Percentiles rank a stretch among this genome's conserved stretches.
Conservation (phyloP, 495 filamentous ascomycete genomes). For the Clohesyomyces aquaticus region DNA sequence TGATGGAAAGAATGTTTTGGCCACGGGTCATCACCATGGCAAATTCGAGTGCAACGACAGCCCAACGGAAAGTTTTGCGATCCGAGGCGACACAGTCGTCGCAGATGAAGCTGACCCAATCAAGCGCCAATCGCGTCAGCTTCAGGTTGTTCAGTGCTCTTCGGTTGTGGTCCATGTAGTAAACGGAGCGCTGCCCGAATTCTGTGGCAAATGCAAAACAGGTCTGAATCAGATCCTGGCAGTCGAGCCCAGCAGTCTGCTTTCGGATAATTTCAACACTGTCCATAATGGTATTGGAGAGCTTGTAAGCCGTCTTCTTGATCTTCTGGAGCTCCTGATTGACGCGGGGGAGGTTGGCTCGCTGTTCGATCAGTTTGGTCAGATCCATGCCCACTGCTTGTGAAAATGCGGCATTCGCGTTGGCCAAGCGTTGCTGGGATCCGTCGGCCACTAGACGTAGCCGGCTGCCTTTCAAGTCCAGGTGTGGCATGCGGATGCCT, state of each 20-base stretch:
- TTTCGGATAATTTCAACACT: constrained; percentile 89
- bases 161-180: constrained; percentile 91
- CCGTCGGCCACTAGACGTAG: constrained; percentile 90
- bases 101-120: constrained; percentile 97
- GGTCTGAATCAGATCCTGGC: constrained; percentile 95
- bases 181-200: constrained; percentile 90
- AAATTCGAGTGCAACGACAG: constrained; percentile 91
- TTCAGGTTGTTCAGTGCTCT: constrained; percentile 95
- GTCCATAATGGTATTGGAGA: constrained; percentile 99
- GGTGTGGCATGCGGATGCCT: constrained; percentile 72
- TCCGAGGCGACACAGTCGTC: constrained; percentile 96
- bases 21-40: constrained; percentile 96
- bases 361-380: constrained; percentile 84
- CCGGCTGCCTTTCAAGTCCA: constrained; percentile 84
- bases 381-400: constrained; percentile 78
- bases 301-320: constrained; percentile 91
- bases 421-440: constrained; percentile 74
- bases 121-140: constrained; percentile 86
- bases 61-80: constrained; percentile 95
- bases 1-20: constrained; percentile 84
- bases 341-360: constrained; percentile 90
- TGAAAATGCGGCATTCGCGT: constrained; percentile 74
- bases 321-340: constrained; percentile 92
- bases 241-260: constrained; percentile 82
- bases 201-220: constrained; percentile 98